These are phyloP conservation scores for Trichophyton mentagrophytes DNA, from an alignment of 2,329 filamentous ascomycete genomes.

Conservation along the genomic window DNA sequence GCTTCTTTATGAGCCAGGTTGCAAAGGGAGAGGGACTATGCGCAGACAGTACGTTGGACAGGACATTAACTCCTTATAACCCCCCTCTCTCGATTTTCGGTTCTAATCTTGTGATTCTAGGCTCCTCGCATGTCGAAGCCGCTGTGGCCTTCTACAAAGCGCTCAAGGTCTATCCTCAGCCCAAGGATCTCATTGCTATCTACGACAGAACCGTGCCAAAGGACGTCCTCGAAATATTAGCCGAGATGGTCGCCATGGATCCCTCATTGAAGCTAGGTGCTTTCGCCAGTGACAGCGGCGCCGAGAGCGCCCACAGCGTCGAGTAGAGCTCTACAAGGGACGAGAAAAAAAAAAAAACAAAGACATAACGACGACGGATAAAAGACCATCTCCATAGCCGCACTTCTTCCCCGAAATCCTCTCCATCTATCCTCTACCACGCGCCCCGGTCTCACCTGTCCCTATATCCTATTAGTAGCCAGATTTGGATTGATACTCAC, in stretches of 20 bases:
- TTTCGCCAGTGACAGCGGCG: conserved; percentile 25
- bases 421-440: background rate
- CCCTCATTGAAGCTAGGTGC: conserved; percentile 52
- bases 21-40: conserved; percentile 74
- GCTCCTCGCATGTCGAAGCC: conserved; percentile 52
- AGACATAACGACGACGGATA: background rate
- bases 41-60: conserved; percentile 55
- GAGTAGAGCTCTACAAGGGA: conserved; percentile 20
- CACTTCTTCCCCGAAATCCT: background rate
- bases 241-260: conserved; percentile 95
- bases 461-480: background rate
- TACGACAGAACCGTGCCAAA: conserved; percentile 98
- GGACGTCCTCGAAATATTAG: conserved; percentile 90
- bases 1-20: conserved; percentile 94
- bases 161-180: conserved; percentile 93
- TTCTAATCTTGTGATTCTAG: conserved; percentile 16
- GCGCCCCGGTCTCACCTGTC: background rate
- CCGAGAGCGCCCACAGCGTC: conserved; percentile 21
- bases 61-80: background rate
- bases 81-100: background rate
- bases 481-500: background rate
- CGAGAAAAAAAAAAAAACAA: no score
- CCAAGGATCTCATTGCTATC: conserved; percentile 82
- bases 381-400: background rate
- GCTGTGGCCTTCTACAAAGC: conserved; percentile 96